phyloP scores from a whole-genome alignment of 371 early-diverging fungal genomes.

The Parasitella parasitica region DNA sequence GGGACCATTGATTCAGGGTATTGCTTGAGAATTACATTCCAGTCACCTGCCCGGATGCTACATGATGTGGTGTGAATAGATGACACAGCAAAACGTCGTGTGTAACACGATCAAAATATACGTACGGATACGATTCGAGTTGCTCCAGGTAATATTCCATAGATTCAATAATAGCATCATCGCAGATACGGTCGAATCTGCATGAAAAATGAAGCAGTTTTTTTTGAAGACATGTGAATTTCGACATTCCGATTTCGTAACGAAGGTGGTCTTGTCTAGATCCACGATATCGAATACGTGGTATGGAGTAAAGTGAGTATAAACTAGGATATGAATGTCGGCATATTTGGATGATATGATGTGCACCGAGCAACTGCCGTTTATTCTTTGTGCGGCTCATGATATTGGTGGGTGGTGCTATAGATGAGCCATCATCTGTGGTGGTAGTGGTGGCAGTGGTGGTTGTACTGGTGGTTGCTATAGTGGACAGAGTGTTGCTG shows the following conservation, averaged over 20 bases:
- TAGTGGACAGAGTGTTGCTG: background rate
- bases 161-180: conserved; percentile 8
- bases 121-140: conserved; percentile 35
- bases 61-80: too few relatives aligned
- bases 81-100: too few relatives aligned
- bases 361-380: conserved; percentile 10
- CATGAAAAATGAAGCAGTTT: conserved; percentile 8
- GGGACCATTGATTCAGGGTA: background rate
- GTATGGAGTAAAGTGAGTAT: conserved; percentile 11
- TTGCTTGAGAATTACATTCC: background rate
- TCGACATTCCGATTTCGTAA: conserved; percentile 30
- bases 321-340: conserved; percentile 30
- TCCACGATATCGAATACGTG: conserved; percentile 33
- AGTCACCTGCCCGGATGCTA: conserved; percentile 14
- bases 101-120: background rate
- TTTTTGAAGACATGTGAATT: conserved; percentile 29
- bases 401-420: background rate
- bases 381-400: background rate
- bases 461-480: background rate
- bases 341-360: conserved; percentile 17
- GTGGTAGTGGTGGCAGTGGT: background rate
- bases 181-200: conserved; percentile 17
- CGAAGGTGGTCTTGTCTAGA: conserved; percentile 11
- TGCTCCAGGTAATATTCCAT: conserved; percentile 30
- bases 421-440: background rate